Conservation (phyloP, 331 rosid species). For the Phaseolus coccineus region DNA sequence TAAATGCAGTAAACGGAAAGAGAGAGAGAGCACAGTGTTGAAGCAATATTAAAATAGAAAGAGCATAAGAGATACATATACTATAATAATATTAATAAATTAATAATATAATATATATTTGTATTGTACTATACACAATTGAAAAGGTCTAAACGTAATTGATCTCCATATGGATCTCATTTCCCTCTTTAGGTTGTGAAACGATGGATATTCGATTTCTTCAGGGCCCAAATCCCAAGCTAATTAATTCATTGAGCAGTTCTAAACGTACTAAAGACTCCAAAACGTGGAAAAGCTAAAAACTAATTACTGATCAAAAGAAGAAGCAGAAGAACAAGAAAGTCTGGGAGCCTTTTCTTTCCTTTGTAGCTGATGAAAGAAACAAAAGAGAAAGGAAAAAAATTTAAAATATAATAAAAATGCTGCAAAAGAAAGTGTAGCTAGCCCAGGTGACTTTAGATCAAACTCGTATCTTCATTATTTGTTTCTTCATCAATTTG, state of each 20-base stretch:
- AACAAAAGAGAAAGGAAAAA: background rate
- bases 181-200: conserved; percentile 42
- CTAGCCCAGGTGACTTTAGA: conserved; percentile 40
- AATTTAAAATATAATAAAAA: conserved; percentile 36
- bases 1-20: conserved; percentile 52
- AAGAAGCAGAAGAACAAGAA: conserved; percentile 14
- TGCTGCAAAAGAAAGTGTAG: conserved; percentile 43
- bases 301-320: conserved; percentile 39
- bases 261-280: conserved; percentile 40
- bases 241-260: conserved; percentile 40
- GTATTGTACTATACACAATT: conserved; percentile 59
- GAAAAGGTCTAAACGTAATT: conserved; percentile 43
- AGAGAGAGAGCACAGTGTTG: conserved; percentile 28
- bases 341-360: conserved; percentile 42
- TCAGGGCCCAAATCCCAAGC: conserved; percentile 50
- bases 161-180: conserved; percentile 34
- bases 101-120: background rate
- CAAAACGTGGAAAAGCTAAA: conserved; percentile 42
- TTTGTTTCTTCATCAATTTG: conserved; percentile 41
- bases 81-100: conserved; percentile 2
- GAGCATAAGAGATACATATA: conserved; percentile 35
- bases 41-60: conserved; percentile 7
- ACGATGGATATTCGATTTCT: conserved; percentile 40
- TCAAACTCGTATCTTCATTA: conserved; percentile 39
- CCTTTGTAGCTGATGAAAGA: conserved; percentile 37